Evolutionary conservation across 306 rosid genomes (phyloP), one percentile per base, ranked within the genome.

Genomic region (Vicia sativa): DNA sequence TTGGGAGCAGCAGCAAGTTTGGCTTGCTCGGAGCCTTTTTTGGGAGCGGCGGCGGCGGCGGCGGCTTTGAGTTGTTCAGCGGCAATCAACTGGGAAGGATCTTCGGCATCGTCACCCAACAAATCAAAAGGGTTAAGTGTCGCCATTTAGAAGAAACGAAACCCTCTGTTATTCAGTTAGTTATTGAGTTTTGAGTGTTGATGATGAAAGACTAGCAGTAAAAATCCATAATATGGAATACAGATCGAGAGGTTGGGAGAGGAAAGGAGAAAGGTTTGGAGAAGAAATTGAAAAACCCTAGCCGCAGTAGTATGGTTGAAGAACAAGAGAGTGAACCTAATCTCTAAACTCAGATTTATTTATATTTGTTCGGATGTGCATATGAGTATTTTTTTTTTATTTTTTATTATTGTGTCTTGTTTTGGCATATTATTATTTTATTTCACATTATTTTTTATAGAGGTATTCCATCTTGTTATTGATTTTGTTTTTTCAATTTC

Each of bases 101-200:
- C 98, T 82, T 93, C 98, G 0, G 87, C 93, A 28, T 93, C 98
- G 23, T 88, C 97, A 3, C 86, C 95, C 88, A 93, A 74, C 87
- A 93, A 85, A 83, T 80, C 98, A 59, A 93, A 93, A 2, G 96
- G 97, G 80, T 93, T 93, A 58, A 52, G 37, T 67, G 91, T 90
- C 68, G 97, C 86, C 98, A 93, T 91, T 72, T 74, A 29, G 2
- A 61, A 49, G 2, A 34, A 34, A 34, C 1, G 15, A 54, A 39
- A 9, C 49, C 7, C 14, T 45, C 0, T n/a, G 9, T 44, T 31
- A 14, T 58, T 55, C 38, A 6, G 1, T 7, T 1, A 11, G 4
- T 52, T 26, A 3, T 26, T 6, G 8, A 15, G 2, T 12, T 55
- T 26, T 9, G 19, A n/a, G n/a, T 6, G 7, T 21, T 39, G 15